Base-by-base conservation (phyloP, 2,329 filamentous ascomycete genomes). In the Hypoxylon sp. region DNA sequence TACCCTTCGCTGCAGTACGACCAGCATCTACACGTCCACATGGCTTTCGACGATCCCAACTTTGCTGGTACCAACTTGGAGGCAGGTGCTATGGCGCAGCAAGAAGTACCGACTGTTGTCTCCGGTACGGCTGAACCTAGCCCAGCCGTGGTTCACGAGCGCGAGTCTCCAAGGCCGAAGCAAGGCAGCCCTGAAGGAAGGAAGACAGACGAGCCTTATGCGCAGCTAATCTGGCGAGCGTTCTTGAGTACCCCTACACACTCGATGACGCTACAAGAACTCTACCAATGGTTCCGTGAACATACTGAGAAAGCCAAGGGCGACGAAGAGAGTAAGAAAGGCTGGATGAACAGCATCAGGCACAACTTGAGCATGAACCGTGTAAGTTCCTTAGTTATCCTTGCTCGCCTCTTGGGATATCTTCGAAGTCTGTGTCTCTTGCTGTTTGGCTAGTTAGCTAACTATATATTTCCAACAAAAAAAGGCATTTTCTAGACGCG, bases 321-420 rank as follows among this genome's bases (percentile, higher is more conserved):
- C 46, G 84, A 83, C 6, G 81, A 40, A 14, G 54, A 57, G 22
- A 32, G 36, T n/a, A 36, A 79, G 11, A 91, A 89, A 71, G 95
- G 94, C 8, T 98, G 95, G 95, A 91, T 95, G 79, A 98, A 97
- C 78, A 97, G 93, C 76, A 96, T 98, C 69, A 88, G 95, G 1
- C 95, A 98, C 78, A 98, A 98, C 72, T 82, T 98, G 6, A 97
- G 93, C 49, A 97, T 98, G 94, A 98, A 98, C 73, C 85, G 86
- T 65, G 95, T 97, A 87, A 80, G 88, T 83, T 28, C 32, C 48
- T 11, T 36, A 32, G 12, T 6, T 36, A 14, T 8, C 6, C 5
- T 4, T 46, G 40, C 22, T 40, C 52, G 30, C 33, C 32, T 32
- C n/a, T 36, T 6, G 3, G 18, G 20, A 46, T 4, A 22, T 18